A percentile compares a stretch with the other conserved stretches of the same genome.
Evolutionary conservation across 352 stramenopile genomes (phyloP).

Genomic region (Saprolegnia parasitica): DNA sequence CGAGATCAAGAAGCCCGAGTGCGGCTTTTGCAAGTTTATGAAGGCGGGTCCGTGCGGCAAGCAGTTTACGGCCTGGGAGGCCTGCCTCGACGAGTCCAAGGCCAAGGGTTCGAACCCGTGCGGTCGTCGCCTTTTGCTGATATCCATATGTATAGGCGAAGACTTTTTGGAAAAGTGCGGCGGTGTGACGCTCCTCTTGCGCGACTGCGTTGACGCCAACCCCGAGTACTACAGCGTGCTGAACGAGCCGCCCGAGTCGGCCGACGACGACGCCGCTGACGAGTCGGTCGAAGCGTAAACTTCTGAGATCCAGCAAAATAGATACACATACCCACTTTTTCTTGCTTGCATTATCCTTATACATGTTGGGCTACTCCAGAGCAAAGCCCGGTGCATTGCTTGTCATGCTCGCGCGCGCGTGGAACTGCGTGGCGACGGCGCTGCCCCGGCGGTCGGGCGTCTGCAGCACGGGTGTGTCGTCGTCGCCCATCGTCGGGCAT

Average conservation of each 20-base stretch:
- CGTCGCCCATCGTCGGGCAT: neutral
- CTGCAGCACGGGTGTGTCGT: neutral
- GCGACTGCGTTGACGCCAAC: slow-evolving; percentile 83
- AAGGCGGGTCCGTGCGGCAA: slow-evolving; percentile 77
- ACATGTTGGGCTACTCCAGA: neutral
- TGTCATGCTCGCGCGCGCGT: neutral
- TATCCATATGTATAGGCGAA: slow-evolving; percentile 24
- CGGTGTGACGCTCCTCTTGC: slow-evolving; percentile 62
- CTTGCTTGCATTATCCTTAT: neutral
- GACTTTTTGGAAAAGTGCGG: slow-evolving; percentile 82
- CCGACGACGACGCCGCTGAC: slow-evolving; percentile 33
- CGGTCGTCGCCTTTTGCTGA: neutral
- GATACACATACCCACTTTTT: too few relatives aligned
- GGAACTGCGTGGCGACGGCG: neutral
- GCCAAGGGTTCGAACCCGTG: slow-evolving; percentile 33
- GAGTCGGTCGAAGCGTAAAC: slow-evolving; percentile 12
- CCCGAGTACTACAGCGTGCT: slow-evolving; percentile 86
- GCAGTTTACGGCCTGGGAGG: slow-evolving; percentile 78
- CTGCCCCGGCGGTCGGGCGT: slow-evolving; percentile 17
- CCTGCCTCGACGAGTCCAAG: slow-evolving; percentile 75
- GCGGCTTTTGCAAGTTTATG: slow-evolving; percentile 89
- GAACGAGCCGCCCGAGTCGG: slow-evolving; percentile 47
- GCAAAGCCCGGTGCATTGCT: neutral
- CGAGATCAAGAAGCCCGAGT: slow-evolving; percentile 63
- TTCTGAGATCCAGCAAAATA: too few relatives aligned